Conservation (phyloP, 179 eudicot species). For the Heliamphora pulchella region DNA sequence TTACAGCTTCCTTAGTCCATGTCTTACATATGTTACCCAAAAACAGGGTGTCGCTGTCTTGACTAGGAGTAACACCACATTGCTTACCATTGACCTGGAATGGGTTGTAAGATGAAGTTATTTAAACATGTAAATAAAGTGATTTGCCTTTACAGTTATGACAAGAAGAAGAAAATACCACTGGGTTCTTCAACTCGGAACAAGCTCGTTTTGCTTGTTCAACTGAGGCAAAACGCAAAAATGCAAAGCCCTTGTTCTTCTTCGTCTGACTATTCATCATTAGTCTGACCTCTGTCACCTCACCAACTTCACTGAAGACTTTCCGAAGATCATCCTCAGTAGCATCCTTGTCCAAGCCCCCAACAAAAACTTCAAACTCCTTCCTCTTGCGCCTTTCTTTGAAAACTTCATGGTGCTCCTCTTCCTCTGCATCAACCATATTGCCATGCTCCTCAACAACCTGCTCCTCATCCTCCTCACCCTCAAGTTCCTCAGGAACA, state of each 20-base stretch:
- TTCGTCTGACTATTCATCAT: slow-evolving; percentile 91
- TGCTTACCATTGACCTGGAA: slow-evolving; percentile 93
- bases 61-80: slow-evolving; percentile 92
- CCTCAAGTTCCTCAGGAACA: slow-evolving; percentile 64
- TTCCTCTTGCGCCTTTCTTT: slow-evolving; percentile 89
- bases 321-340: slow-evolving; percentile 83
- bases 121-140: slow-evolving; percentile 22
- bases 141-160: slow-evolving; percentile 30
- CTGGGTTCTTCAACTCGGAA: slow-evolving; percentile 70
- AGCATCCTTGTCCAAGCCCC: slow-evolving; percentile 97
- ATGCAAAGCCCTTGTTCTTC: slow-evolving; percentile 97
- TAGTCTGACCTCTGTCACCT: slow-evolving; percentile 77
- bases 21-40: slow-evolving; percentile 95
- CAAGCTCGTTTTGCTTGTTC: slow-evolving; percentile 96
- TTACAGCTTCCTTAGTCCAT: slow-evolving; percentile 97
- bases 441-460: slow-evolving; percentile 39
- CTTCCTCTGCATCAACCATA: slow-evolving; percentile 63
- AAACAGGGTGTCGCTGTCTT: slow-evolving; percentile 90
- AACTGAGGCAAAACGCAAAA: slow-evolving; percentile 87
- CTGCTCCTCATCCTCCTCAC: slow-evolving; percentile 52
- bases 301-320: slow-evolving; percentile 80
- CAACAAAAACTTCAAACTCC: slow-evolving; percentile 95
- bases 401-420: slow-evolving; percentile 72
- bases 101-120: slow-evolving; percentile 30
- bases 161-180: slow-evolving; percentile 63